Evolutionary conservation across 176 grass and related monocot genomes (phyloP), one percentile per base, ranked within the genome.

Genomic region (Typha latifolia): DNA sequence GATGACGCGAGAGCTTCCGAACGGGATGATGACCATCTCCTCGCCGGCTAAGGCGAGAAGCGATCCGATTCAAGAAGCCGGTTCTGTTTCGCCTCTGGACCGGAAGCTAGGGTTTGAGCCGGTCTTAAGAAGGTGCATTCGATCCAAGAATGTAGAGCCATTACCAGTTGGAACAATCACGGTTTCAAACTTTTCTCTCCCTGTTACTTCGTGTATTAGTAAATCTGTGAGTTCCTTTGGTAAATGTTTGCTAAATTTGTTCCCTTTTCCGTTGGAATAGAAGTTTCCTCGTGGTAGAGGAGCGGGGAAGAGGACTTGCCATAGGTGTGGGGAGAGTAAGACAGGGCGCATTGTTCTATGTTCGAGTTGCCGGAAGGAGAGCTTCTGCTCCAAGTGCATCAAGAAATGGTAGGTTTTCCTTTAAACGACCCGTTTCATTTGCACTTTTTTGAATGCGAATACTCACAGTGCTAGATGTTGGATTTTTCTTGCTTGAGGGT

Each of bases 11-110:
- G 85, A 81, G 70, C 95, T 99, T 48, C 95, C 95, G 0, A 99
- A 99, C 43, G 95, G 95, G 47, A 76, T 99, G 72, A 99, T 99
- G 95, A 94, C 86, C 57, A 99, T 99, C 80, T 87, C 95, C 12
- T 66, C 86, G 2, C 67, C 81, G 66, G 72, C 79, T 74, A 56
- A 81, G n/a, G 80, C 69, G 55, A 68, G 66, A 18, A 62, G 37
- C 37, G 37, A 21, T 59, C 53, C 32, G 64, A 69, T 64, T 18
- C 14, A 23, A 18, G 71, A 34, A 31, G 48, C 19, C 37, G 69
- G 65, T 13, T 32, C 69, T 0, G 86, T 69, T 26, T 68, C 77
- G 18, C 65, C 49, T 22, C 69, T 72, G 24, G 82, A 77, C 64
- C 73, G 64, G 29, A 99, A 99, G 86, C 74, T 99, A 72, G 95